Evolutionary conservation across 2,329 filamentous ascomycete genomes (phyloP).

Genomic region (Stachybotrys chlorohalonatus): DNA sequence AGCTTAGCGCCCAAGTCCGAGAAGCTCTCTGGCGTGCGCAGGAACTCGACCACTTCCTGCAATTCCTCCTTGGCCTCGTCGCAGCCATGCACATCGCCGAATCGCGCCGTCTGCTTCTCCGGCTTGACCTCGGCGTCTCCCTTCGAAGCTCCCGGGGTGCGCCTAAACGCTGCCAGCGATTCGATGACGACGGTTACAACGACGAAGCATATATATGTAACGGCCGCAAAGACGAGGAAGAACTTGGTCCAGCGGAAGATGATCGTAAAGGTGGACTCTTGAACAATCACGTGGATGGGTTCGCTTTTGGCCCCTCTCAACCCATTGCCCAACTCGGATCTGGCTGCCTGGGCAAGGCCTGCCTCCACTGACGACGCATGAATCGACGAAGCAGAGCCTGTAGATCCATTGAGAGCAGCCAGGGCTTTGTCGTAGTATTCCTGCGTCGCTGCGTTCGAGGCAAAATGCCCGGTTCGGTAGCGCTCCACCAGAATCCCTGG

Average conservation of each 20-base stretch:
- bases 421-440: conserved; percentile 72
- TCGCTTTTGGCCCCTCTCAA: conserved; percentile 63
- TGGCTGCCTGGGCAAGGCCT: conserved; percentile 17
- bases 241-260: conserved; percentile 94
- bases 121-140: conserved; percentile 81
- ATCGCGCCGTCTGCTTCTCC: conserved; percentile 84
- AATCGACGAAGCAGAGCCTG: conserved; percentile 12
- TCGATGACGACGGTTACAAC: conserved; percentile 78
- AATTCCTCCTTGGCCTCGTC: conserved; percentile 98
- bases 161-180: conserved; percentile 68
- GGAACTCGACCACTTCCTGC: conserved; percentile 91
- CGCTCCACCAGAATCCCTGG: conserved; percentile 86
- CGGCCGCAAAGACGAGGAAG: conserved; percentile 65
- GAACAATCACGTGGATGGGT: conserved; percentile 92
- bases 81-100: conserved; percentile 91
- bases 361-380: conserved; percentile 17
- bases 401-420: conserved; percentile 20
- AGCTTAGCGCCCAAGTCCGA: conserved; percentile 91
- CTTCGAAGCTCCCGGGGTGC: conserved; percentile 52
- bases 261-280: conserved; percentile 70
- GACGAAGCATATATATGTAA: conserved; percentile 72
- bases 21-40: conserved; percentile 89
- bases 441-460: conserved; percentile 69
- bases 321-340: conserved; percentile 11
- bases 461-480: conserved; percentile 79